Percentiles rank a stretch among this genome's conserved stretches.
These are phyloP conservation scores for Xylaria sp. DNA, from an alignment of 2,329 filamentous ascomycete species.

Conservation along the genomic window DNA sequence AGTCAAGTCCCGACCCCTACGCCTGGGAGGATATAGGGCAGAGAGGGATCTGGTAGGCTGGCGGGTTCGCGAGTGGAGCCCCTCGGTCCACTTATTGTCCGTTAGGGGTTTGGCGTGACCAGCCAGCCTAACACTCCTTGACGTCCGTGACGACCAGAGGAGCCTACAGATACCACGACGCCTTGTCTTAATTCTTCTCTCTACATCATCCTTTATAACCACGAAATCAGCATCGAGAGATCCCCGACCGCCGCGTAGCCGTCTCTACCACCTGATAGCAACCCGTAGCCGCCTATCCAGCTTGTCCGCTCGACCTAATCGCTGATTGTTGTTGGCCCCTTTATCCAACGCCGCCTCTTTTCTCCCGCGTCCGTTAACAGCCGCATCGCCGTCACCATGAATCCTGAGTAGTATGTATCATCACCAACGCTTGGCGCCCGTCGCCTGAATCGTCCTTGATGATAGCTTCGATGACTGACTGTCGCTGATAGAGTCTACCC, in stretches of 20 bases:
- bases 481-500: slow-evolving; percentile 32
- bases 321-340: slow-evolving; percentile 13
- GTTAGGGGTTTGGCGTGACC: slow-evolving; percentile 23
- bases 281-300: slow-evolving; percentile 21
- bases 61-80: slow-evolving; percentile 5
- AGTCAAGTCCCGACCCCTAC: too few relatives aligned
- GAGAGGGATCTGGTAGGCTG: not conserved
- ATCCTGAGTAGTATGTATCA: slow-evolving; percentile 84
- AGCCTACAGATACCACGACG: slow-evolving; percentile 36
- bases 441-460: not conserved
- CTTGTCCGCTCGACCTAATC: slow-evolving; percentile 13
- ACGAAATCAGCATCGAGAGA: slow-evolving; percentile 21
- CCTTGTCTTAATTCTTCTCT: slow-evolving; percentile 42
- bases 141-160: slow-evolving; percentile 33
- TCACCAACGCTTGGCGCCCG: slow-evolving; percentile 30
- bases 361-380: slow-evolving; percentile 30
- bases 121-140: slow-evolving; percentile 31
- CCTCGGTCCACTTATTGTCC: slow-evolving; percentile 14
- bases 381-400: slow-evolving; percentile 67
- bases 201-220: slow-evolving; percentile 38
- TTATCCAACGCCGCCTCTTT: slow-evolving; percentile 17
- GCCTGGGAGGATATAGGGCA: too few relatives aligned
- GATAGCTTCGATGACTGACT: slow-evolving; percentile 27
- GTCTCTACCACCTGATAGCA: slow-evolving; percentile 15
- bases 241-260: slow-evolving; percentile 21